Base-by-base conservation (phyloP, 1,139 yeast species). In the Candida albicans region DNA sequence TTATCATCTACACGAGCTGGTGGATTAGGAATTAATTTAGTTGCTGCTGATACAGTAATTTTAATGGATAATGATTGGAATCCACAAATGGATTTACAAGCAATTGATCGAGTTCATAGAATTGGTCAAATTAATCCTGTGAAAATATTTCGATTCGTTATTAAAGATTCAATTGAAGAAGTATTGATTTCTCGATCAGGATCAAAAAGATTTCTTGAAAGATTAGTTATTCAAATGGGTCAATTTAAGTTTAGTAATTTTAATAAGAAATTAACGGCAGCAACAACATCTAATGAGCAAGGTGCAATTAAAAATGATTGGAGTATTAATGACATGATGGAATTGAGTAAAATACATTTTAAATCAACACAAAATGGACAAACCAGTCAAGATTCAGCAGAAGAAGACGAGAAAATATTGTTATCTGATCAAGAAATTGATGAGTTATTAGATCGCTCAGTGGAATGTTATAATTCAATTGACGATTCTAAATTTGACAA, bases 11-110 rank as follows among this genome's bases (percentile, higher is more conserved):
- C 99, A 0, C 74, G 98, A 49, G 93, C 98, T 0, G 99, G 98
- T 10, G 98, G 98, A 0, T 75, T 93, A 26, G 99, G 99, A 1
- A 80, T 93, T 38, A 93, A 93, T 56, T 71, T 93, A 45, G 79
- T 84, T 0, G 81, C 87, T 1, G 96, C 98, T 0, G 97, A 93
- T 55, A 85, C 96, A 0, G 98, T 93, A 1, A 79, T 93, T 3
- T 58, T 93, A 12, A 90, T 88, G 59, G 99, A 93, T 58, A 86
- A 88, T 48, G 98, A 93, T 60, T 91, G 98, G 96, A 93, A 93
- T 56, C 99, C 99, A 0, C 98, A 93, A 59, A 91, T 89, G 53
- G 98, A 93, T 62, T 67, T 90, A 41, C 99, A 93, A 61, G 98
- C 98, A 0, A 93, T 93, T 79, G 98, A 91, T 58, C 74, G 99